phyloP scores from a whole-genome alignment of 2,329 filamentous ascomycete species.

The Aspergillus transmontanensis region DNA sequence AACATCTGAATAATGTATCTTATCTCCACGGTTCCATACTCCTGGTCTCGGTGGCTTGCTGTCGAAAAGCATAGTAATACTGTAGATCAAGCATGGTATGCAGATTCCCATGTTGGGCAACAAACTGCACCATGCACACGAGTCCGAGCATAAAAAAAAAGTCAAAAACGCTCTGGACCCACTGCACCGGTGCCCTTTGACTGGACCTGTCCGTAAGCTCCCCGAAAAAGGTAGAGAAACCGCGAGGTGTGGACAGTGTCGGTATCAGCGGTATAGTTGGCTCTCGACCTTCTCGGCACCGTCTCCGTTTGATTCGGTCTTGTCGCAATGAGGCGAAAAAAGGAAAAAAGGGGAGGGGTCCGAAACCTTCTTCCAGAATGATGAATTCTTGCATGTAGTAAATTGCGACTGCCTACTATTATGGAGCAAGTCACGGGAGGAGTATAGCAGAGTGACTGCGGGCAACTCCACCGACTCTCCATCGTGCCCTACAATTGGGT shows the following conservation, averaged over 20 bases:
- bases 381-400: not conserved
- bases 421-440: not conserved
- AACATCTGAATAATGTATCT: not conserved
- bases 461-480: not conserved
- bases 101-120: conserved; percentile 16
- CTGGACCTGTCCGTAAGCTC: not conserved
- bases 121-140: conserved; percentile 15
- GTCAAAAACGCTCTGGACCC: not conserved
- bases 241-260: not conserved
- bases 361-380: not conserved
- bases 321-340: not conserved
- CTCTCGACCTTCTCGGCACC: not conserved
- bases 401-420: not conserved
- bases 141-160: conserved; percentile 11
- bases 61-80: conserved; percentile 7
- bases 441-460: not conserved
- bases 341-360: not conserved
- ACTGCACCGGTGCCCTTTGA: not conserved
- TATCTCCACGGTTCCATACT: conserved; percentile 10
- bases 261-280: not conserved
- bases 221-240: not conserved
- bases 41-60: conserved; percentile 1
- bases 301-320: not conserved
- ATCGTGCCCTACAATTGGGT: conserved; percentile 22
- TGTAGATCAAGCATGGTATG: conserved; percentile 12